Conservation (phyloP, 2,329 filamentous ascomycete genomes). For the Teratosphaeria viscida region DNA sequence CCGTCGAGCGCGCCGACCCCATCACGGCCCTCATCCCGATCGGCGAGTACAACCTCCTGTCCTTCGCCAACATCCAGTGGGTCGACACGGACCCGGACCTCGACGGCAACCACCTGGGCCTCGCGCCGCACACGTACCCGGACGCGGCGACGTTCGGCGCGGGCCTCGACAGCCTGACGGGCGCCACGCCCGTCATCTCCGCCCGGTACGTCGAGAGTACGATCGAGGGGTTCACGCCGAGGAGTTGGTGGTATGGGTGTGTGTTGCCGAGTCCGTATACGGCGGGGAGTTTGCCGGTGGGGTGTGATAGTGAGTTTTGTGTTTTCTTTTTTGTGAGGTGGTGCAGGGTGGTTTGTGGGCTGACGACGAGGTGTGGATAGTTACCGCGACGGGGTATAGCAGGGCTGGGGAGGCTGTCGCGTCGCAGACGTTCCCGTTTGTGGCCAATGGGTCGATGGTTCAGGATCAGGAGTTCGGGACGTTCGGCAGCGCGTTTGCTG, state of each 20-base stretch:
- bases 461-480: slow-evolving; percentile 8
- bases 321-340: not conserved
- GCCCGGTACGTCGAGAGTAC: slow-evolving; percentile 9
- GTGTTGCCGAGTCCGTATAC: slow-evolving; percentile 9
- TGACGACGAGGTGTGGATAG: not conserved
- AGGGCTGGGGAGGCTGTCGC: slow-evolving; percentile 1
- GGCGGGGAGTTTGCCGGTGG: slow-evolving; percentile 7
- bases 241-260: slow-evolving; percentile 9
- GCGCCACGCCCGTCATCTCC: slow-evolving; percentile 6
- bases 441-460: slow-evolving; percentile 8
- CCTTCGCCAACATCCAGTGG: slow-evolving; percentile 7
- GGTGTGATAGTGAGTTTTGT: slow-evolving; percentile 3
- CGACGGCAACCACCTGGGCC: slow-evolving; percentile 11
- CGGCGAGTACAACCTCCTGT: slow-evolving; percentile 11
- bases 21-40: slow-evolving; percentile 6
- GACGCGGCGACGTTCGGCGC: slow-evolving; percentile 9
- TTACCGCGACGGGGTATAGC: slow-evolving; percentile 7
- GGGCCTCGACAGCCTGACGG: slow-evolving; percentile 3
- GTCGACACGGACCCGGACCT: slow-evolving; percentile 11
- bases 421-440: slow-evolving; percentile 8
- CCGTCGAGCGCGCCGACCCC: slow-evolving; percentile 6
- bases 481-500: slow-evolving; percentile 6
- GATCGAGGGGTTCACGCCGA: slow-evolving; percentile 6
- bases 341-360: no score
- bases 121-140: slow-evolving; percentile 10